phyloP scores from a whole-genome alignment of 176 grass and related monocot genomes.

The Pontederia paniculata region DNA sequence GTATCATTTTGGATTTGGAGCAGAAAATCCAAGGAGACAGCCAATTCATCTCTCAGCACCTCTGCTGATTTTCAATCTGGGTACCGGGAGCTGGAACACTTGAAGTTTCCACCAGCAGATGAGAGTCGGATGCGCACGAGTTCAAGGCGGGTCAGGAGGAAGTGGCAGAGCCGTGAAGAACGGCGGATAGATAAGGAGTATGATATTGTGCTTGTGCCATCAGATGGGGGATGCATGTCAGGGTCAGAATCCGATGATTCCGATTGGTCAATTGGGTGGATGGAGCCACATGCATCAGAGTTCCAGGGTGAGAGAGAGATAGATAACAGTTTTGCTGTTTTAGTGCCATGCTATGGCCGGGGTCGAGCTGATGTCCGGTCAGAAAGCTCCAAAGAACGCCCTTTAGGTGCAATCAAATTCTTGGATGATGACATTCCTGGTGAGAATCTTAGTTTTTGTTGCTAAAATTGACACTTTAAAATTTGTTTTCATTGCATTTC shows the following conservation, averaged over 20 bases:
- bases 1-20: constrained; percentile 20
- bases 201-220: constrained; percentile 18
- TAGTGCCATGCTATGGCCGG: constrained; percentile 15
- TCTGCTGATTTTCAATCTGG: constrained; percentile 11
- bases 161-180: constrained; percentile 18
- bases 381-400: background rate
- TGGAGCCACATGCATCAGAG: constrained; percentile 12
- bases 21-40: constrained; percentile 7
- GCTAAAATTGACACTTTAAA: too few species aligned
- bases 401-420: background rate
- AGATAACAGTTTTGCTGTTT: constrained; percentile 16
- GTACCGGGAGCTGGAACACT: constrained; percentile 6
- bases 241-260: constrained; percentile 15
- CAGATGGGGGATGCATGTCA: constrained; percentile 18
- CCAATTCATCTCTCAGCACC: constrained; percentile 4
- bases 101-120: constrained; percentile 12
- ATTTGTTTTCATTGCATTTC: too few species aligned
- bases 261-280: constrained; percentile 20
- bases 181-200: constrained; percentile 13
- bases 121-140: background rate
- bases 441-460: background rate
- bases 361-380: background rate
- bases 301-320: constrained; percentile 1
- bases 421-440: constrained; percentile 1
- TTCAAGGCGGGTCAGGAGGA: constrained; percentile 11